Evolutionary conservation across 495 filamentous ascomycete genomes (phyloP).

Genomic region (Neurospora intermedia): DNA sequence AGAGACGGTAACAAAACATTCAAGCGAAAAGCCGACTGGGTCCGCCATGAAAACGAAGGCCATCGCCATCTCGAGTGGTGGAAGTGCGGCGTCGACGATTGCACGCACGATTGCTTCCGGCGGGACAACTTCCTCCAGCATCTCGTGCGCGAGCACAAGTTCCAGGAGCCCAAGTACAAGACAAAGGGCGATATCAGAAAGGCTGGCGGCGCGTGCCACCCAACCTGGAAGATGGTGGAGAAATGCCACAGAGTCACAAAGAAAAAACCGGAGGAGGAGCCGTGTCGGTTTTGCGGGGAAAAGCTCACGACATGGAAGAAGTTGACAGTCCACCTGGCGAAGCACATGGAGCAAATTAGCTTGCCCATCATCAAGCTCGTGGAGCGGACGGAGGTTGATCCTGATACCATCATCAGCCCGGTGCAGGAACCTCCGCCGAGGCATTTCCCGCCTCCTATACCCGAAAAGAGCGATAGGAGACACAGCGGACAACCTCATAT

Average conservation of each 20-base stretch:
- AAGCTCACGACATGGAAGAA: constrained; percentile 84
- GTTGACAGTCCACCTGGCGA: constrained; percentile 85
- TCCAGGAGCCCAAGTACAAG: constrained; percentile 63
- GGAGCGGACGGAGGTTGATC: constrained; percentile 43
- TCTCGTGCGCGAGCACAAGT: constrained; percentile 86
- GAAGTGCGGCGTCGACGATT: constrained; percentile 73
- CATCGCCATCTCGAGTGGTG: constrained; percentile 92
- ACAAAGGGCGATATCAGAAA: constrained; percentile 47
- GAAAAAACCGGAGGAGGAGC: constrained; percentile 60
- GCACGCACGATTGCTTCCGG: constrained; percentile 74
- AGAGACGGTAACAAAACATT: constrained; percentile 77
- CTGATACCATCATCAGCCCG: constrained; percentile 53
- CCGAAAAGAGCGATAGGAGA: constrained; percentile 20
- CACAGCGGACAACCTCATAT: constrained; percentile 4
- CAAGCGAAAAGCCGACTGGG: constrained; percentile 97
- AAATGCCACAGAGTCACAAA: constrained; percentile 62
- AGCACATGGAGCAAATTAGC: constrained; percentile 92
- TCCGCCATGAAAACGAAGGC: constrained; percentile 87
- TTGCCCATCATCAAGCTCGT: constrained; percentile 75
- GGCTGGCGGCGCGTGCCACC: constrained; percentile 40
- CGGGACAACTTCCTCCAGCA: constrained; percentile 96
- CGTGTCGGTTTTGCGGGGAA: constrained; percentile 85
- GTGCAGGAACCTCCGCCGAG: constrained; percentile 43
- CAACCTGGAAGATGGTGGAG: constrained; percentile 69
- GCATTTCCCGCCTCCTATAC: constrained; percentile 23